Evolutionary conservation across 148 eudicot genomes (phyloP).

Genomic region (Suaeda aralocaspica): DNA sequence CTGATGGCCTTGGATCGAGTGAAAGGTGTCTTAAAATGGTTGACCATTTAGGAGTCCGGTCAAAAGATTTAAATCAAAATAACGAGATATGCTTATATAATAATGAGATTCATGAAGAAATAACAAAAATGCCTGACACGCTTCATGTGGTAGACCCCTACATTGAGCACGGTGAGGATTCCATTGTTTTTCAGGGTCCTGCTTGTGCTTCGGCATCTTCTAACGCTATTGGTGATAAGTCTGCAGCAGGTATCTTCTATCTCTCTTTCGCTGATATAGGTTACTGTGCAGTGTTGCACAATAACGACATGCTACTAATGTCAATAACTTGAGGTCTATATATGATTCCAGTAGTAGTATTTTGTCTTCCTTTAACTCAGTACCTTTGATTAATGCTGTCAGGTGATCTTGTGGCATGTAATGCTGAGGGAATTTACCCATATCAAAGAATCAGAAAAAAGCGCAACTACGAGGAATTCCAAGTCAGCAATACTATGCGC

Average conservation of each 20-base stretch:
- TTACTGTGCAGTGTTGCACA: background rate
- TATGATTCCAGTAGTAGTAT: background rate
- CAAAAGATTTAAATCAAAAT: background rate
- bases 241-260: slow-evolving; percentile 1
- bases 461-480: slow-evolving; percentile 5
- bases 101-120: background rate
- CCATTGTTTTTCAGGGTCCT: slow-evolving; percentile 9
- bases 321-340: too few relatives aligned
- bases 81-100: slow-evolving; percentile 1
- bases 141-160: slow-evolving; percentile 7
- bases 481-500: slow-evolving; percentile 7
- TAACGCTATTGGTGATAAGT: background rate
- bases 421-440: slow-evolving; percentile 13
- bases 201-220: slow-evolving; percentile 4
- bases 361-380: background rate
- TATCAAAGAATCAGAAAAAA: slow-evolving; percentile 12
- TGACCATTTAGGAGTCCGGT: background rate
- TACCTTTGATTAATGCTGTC: slow-evolving; percentile 10
- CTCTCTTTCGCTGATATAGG: background rate
- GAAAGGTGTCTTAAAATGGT: slow-evolving; percentile 2
- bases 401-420: slow-evolving; percentile 19
- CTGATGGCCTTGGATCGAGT: slow-evolving; percentile 21
- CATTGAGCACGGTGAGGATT: slow-evolving; percentile 5
- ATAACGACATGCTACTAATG: too few relatives aligned
- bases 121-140: slow-evolving; percentile 5